Conservation (phyloP, 1,284 basidiomycete species). For the Ustilago crameri region DNA sequence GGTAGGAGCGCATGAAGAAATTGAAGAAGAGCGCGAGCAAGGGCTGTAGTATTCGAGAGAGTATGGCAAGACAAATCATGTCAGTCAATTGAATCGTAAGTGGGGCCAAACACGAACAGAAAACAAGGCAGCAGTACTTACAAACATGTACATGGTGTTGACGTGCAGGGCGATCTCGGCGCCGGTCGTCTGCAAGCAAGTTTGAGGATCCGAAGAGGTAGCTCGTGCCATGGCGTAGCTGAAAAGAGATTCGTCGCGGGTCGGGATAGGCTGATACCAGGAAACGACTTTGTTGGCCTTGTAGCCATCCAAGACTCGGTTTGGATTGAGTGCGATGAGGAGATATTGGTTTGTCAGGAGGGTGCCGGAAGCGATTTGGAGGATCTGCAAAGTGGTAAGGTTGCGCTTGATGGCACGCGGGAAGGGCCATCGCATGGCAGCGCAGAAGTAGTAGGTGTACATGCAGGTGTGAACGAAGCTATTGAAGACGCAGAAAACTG, state of each 20-base stretch:
- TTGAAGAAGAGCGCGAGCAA: constrained; percentile 58
- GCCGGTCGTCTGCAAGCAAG: constrained; percentile 53
- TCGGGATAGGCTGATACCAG: constrained; percentile 5
- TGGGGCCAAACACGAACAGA: too few relatives aligned
- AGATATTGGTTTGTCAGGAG: constrained; percentile 60
- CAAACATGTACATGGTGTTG: constrained; percentile 60
- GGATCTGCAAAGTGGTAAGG: constrained; percentile 62
- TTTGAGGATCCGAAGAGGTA: constrained; percentile 20
- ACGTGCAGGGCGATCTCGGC: constrained; percentile 57
- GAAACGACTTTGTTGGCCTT: constrained; percentile 19
- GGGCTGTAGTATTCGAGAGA: constrained; percentile 34
- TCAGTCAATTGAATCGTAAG: not conserved
- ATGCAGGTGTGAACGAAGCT: constrained; percentile 62
- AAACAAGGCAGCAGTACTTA: too few relatives aligned
- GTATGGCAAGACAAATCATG: not conserved
- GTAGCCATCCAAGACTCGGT: constrained; percentile 25
- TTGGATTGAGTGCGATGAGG: constrained; percentile 38
- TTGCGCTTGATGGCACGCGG: constrained; percentile 58
- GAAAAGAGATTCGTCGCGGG: constrained; percentile 16
- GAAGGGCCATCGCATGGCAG: constrained; percentile 58
- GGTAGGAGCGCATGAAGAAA: constrained; percentile 59
- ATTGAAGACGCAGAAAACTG: constrained; percentile 63
- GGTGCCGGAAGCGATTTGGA: constrained; percentile 59
- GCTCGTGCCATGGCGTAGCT: constrained; percentile 34
- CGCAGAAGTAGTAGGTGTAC: constrained; percentile 61